These are phyloP conservation scores for Dacryopinax primogenitus DNA, from an alignment of 768 basidiomycete species.

Conservation along the genomic window DNA sequence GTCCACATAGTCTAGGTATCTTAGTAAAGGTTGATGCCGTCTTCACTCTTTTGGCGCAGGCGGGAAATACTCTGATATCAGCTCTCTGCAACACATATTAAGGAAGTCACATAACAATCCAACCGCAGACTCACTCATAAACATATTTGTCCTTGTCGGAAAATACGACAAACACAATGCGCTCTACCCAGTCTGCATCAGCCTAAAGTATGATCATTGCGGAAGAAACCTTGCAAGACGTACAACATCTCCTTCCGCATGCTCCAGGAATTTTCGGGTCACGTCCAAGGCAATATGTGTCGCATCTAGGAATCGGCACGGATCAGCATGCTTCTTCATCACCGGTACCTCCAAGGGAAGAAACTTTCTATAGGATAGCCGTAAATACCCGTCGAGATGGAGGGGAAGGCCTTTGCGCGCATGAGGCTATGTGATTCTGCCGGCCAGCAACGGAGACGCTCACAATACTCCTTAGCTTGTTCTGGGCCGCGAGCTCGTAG, in stretches of 20 bases:
- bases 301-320: constrained; percentile 39
- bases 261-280: constrained; percentile 46
- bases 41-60: constrained; percentile 14
- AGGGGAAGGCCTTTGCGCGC: constrained; percentile 54
- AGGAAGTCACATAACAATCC: not conserved
- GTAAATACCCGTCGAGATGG: constrained; percentile 68
- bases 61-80: constrained; percentile 58
- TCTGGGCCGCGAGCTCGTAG: constrained; percentile 47
- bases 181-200: constrained; percentile 35
- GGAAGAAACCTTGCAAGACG: constrained; percentile 11
- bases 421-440: not conserved
- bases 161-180: constrained; percentile 65
- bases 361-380: constrained; percentile 48
- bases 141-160: constrained; percentile 47
- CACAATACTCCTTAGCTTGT: constrained; percentile 53
- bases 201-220: not conserved
- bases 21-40: not conserved
- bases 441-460: constrained; percentile 20
- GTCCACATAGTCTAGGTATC: not conserved
- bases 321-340: no score
- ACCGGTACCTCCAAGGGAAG: not conserved
- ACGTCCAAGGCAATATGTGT: constrained; percentile 54
- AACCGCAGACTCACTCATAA: constrained; percentile 43
- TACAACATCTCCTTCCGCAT: constrained; percentile 36
- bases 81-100: constrained; percentile 25